Percentiles rank a stretch among this genome's conserved stretches.
phyloP scores from a whole-genome alignment of 257 asterid genomes.

The Przewalskia tangutica region DNA sequence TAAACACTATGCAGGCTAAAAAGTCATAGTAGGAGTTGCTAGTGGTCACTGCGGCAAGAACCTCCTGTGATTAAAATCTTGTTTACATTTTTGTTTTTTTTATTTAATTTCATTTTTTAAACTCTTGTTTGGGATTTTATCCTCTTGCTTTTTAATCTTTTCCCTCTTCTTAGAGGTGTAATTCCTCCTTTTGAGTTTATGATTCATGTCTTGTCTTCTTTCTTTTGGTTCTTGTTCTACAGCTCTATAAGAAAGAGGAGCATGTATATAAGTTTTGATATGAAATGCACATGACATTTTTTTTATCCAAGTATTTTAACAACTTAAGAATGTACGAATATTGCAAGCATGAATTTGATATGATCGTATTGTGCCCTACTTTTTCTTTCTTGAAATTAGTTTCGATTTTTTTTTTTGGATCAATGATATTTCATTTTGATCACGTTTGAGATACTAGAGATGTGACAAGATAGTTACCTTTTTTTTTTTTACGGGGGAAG shows the following conservation, averaged over 20 bases:
- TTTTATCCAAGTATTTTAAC: not conserved
- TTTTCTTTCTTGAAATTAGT: not conserved
- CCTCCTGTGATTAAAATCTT: not conserved
- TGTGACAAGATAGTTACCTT: not conserved
- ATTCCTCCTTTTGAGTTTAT: not conserved
- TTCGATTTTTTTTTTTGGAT: not conserved
- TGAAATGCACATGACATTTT: not conserved
- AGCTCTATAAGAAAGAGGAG: not conserved
- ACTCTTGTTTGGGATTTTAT: not conserved
- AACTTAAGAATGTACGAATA: not conserved
- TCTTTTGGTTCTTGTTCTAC: not conserved
- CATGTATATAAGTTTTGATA: not conserved
- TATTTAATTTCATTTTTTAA: not conserved
- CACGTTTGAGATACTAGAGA: not conserved
- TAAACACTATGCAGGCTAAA: constrained; percentile 53
- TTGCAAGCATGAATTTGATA: not conserved
- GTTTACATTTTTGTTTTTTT: not conserved
- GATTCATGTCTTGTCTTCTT: not conserved
- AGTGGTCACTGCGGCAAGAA: not conserved
- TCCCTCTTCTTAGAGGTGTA: not conserved
- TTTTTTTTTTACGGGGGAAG: too few relatives aligned
- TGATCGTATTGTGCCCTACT: not conserved
- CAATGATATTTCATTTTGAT: not conserved
- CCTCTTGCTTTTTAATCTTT: not conserved
- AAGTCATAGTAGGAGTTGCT: constrained; percentile 18